A percentile compares a stretch with the other conserved stretches of the same genome.
Evolutionary conservation across 2,329 filamentous ascomycete genomes (phyloP).

Genomic region (Calonectria fujianensis): DNA sequence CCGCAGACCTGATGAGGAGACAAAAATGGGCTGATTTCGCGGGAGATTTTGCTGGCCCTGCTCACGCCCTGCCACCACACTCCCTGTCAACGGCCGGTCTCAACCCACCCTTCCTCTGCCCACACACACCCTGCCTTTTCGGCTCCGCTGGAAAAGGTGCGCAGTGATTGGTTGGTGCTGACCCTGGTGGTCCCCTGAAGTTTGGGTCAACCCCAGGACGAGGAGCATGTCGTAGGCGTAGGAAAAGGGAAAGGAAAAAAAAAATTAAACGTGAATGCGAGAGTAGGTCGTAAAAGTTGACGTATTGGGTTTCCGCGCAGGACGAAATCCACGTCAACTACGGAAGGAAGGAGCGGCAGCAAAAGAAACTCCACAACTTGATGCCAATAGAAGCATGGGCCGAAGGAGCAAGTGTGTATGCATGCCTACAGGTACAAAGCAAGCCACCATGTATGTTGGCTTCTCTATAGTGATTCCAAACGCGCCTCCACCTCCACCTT

Average conservation of each 20-base stretch:
- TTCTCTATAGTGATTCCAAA: constrained; percentile 17
- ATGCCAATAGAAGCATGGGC: not conserved
- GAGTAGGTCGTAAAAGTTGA: not conserved
- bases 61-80: constrained; percentile 47
- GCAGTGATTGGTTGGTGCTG: constrained; percentile 45
- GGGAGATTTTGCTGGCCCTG: constrained; percentile 55
- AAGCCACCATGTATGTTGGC: constrained; percentile 10
- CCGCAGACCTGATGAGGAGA: constrained; percentile 58
- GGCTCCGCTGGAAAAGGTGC: constrained; percentile 35
- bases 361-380: constrained; percentile 15
- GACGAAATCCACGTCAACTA: not conserved
- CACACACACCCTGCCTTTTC: constrained; percentile 41
- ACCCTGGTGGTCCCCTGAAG: constrained; percentile 42
- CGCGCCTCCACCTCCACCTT: constrained; percentile 6
- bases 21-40: constrained; percentile 62
- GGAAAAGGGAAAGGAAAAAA: not conserved
- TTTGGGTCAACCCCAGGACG: constrained; percentile 41
- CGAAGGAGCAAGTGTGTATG: constrained; percentile 19
- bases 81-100: constrained; percentile 29
- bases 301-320: not conserved
- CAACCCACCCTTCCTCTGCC: constrained; percentile 22
- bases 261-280: constrained; percentile 31
- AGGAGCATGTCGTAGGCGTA: not conserved
- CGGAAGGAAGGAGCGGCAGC: constrained; percentile 5
- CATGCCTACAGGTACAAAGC: not conserved